Conservation (phyloP, 768 basidiomycete species). For the Phanerodontia chrysosporium region DNA sequence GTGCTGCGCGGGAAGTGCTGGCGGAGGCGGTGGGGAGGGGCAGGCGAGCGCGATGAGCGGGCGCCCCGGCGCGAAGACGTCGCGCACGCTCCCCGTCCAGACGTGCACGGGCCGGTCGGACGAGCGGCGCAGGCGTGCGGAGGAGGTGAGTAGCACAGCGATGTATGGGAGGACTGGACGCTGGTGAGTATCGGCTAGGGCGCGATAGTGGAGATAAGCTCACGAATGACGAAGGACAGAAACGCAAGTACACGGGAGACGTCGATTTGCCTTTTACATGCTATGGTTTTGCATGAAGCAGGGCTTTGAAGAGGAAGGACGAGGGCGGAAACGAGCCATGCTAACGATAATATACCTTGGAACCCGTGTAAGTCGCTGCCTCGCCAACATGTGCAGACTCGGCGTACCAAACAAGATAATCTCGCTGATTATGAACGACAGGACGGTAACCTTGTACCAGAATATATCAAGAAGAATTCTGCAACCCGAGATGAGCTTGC, state of each 20-base stretch:
- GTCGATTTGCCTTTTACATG: not conserved
- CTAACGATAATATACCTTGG: not conserved
- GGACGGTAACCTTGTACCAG: not conserved
- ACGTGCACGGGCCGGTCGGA: not conserved
- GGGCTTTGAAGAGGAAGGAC: not conserved
- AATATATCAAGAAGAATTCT: not conserved
- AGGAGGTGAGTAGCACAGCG: not conserved
- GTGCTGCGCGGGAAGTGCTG: not conserved
- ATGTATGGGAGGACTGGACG: not conserved
- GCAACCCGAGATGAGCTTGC: not conserved
- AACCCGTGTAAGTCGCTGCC: not conserved
- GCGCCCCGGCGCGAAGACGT: not conserved
- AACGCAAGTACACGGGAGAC: not conserved
- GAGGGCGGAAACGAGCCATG: not conserved
- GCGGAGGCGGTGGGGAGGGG: not conserved
- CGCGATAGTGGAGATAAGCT: not conserved
- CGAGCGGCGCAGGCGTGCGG: not conserved
- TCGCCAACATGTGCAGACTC: not conserved
- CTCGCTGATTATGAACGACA: not conserved
- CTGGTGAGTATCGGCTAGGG: not conserved
- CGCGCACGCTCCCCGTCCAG: not conserved
- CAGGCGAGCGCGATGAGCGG: not conserved
- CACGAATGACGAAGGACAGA: not conserved
- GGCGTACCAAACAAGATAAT: not conserved
- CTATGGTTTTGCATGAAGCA: not conserved